phyloP scores from a whole-genome alignment of 2,329 filamentous ascomycete genomes.

The Penicillium corylophilum region DNA sequence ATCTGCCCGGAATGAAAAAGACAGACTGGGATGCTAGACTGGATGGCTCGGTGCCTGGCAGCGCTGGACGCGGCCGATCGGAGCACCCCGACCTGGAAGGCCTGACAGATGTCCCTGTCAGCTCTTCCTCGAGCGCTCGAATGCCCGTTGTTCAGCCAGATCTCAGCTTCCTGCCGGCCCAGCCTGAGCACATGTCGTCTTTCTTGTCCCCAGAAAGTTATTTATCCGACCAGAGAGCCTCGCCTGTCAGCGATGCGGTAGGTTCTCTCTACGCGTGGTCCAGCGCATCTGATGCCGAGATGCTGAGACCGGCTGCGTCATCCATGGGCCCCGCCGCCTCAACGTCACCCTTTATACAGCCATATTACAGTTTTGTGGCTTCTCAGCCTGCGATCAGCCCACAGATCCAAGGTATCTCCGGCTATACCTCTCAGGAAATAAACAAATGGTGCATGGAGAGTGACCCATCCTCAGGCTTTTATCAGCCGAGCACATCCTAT shows the following conservation, averaged over 20 bases:
- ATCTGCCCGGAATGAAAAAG: constrained; percentile 6
- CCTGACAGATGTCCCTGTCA: constrained; percentile 12
- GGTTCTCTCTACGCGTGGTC: constrained; percentile 23
- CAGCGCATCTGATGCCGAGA: constrained; percentile 14
- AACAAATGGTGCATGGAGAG: constrained; percentile 23
- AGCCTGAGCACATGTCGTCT: constrained; percentile 8
- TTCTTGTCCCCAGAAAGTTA: constrained; percentile 17
- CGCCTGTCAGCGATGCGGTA: constrained; percentile 15
- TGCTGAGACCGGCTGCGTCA: constrained; percentile 7
- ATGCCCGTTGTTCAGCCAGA: constrained; percentile 6
- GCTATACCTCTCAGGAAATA: constrained; percentile 20
- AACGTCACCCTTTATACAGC: constrained; percentile 15
- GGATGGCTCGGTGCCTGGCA: constrained; percentile 3
- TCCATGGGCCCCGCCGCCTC: constrained; percentile 6
- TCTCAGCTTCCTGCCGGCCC: constrained; percentile 2
- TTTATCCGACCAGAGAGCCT: constrained; percentile 13
- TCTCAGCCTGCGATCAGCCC: neutral
- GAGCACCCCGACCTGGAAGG: constrained; percentile 5
- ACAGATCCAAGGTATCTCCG: constrained; percentile 2
- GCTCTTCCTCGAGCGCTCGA: constrained; percentile 4
- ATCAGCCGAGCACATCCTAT: constrained; percentile 4
- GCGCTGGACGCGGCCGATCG: constrained; percentile 1
- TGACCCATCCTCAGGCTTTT: constrained; percentile 7
- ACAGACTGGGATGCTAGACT: neutral
- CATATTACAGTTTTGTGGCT: constrained; percentile 11